Evolutionary conservation across 208 protist genomes (phyloP).

Genomic region (Acanthamoeba divionensis): DNA sequence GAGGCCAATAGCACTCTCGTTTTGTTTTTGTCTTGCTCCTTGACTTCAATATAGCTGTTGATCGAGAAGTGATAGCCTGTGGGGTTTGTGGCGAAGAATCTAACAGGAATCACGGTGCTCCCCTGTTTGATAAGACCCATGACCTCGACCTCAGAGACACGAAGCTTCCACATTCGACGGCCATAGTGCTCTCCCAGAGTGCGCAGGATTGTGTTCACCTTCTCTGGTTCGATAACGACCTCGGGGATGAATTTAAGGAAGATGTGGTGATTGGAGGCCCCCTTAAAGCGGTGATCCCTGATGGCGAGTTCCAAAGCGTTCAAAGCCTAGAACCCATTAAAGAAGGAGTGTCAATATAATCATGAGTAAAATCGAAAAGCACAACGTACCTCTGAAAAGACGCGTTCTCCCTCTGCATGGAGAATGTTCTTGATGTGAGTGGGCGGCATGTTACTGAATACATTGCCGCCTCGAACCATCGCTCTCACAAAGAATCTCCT

Average conservation of each 20-base stretch:
- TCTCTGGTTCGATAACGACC: conserved; percentile 67
- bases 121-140: conserved; percentile 60
- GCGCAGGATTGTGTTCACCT: conserved; percentile 63
- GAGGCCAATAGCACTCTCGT: not conserved
- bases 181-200: conserved; percentile 70
- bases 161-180: conserved; percentile 70
- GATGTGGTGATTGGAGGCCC: conserved; percentile 67
- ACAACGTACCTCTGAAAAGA: not conserved
- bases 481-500: conserved; percentile 91
- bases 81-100: conserved; percentile 84
- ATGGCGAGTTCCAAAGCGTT: conserved; percentile 6
- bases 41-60: conserved; percentile 84
- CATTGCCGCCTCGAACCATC: conserved; percentile 85
- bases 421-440: not conserved
- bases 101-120: conserved; percentile 80
- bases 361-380: not conserved
- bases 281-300: not conserved
- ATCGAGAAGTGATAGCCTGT: conserved; percentile 76
- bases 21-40: not conserved
- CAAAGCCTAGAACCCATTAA: not conserved
- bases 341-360: no score
- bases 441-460: conserved; percentile 45
- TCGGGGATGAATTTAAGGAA: conserved; percentile 81
- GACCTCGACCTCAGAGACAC: conserved; percentile 73
- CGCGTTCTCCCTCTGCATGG: not conserved